Percentiles rank a stretch among this genome's conserved stretches.
These are phyloP conservation scores for Prunus salicina DNA, from an alignment of 306 rosid species.

Conservation along the genomic window DNA sequence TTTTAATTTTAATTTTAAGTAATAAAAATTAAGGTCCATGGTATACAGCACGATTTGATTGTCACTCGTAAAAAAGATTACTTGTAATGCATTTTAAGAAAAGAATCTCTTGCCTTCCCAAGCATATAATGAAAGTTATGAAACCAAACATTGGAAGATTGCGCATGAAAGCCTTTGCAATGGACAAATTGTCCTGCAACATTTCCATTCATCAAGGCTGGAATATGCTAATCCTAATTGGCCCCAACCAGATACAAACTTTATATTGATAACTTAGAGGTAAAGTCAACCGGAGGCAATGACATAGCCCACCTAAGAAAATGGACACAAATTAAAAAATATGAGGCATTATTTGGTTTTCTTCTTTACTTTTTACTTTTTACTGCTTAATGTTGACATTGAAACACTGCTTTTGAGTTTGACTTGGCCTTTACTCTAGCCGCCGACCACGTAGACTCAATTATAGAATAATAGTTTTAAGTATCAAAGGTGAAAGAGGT, in stretches of 20 bases:
- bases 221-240: conserved; percentile 50
- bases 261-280: not conserved
- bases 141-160: conserved; percentile 2
- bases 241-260: not conserved
- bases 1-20: too few relatives aligned
- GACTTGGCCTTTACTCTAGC: not conserved
- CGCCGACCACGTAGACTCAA: not conserved
- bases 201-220: conserved; percentile 37
- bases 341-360: not conserved
- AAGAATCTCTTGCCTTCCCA: not conserved
- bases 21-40: too few relatives aligned
- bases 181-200: conserved; percentile 12
- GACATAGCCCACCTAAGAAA: conserved; percentile 12
- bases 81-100: not conserved
- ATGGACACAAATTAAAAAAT: too few relatives aligned
- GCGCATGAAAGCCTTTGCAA: conserved; percentile 6
- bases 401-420: not conserved
- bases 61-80: not conserved
- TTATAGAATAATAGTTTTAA: not conserved
- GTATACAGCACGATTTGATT: not conserved
- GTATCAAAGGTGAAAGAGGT: not conserved
- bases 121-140: not conserved
- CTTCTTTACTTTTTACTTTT: not conserved
- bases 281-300: conserved; percentile 8
- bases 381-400: too few relatives aligned